Conservation (phyloP, 1,284 basidiomycete species). For the Boletus holoroseus region DNA sequence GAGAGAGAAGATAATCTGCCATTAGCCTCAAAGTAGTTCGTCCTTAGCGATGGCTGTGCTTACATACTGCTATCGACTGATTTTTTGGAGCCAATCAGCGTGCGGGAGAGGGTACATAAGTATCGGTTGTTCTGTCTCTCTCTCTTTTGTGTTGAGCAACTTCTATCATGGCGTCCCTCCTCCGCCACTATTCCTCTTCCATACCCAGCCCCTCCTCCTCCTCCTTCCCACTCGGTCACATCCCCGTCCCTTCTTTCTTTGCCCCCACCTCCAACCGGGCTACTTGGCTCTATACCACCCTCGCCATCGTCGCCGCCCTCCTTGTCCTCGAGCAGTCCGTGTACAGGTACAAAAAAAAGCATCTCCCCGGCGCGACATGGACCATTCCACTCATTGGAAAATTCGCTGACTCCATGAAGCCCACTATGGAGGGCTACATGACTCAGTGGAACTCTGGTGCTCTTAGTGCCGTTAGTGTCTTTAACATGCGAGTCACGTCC, state of each 20-base stretch:
- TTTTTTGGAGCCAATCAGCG: constrained; percentile 27
- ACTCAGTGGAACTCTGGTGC: constrained; percentile 83
- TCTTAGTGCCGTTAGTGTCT: constrained; percentile 84
- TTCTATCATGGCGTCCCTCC: constrained; percentile 35
- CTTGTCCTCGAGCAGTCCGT: constrained; percentile 78
- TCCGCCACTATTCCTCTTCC: constrained; percentile 34
- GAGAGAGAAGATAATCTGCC: no score
- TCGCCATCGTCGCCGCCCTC: constrained; percentile 56
- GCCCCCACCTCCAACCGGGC: constrained; percentile 34
- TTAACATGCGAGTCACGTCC: constrained; percentile 76
- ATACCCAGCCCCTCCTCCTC: constrained; percentile 41
- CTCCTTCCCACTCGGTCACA: constrained; percentile 36
- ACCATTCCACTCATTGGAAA: constrained; percentile 94
- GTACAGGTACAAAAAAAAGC: constrained; percentile 82
- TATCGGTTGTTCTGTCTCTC: not conserved
- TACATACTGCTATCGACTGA: constrained; percentile 17
- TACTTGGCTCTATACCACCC: constrained; percentile 63
- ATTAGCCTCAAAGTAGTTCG: no score
- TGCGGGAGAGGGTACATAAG: constrained; percentile 7
- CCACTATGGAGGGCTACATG: constrained; percentile 85
- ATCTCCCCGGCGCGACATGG: constrained; percentile 83
- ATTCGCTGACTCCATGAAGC: constrained; percentile 84
- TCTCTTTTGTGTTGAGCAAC: not conserved
- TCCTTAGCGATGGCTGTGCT: constrained; percentile 16
- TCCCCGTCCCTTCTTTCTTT: constrained; percentile 45